Evolutionary conservation across 805 yeast genomes (phyloP), one percentile per base, ranked within the genome.

Genomic region (Nakazawaea siamensis): DNA sequence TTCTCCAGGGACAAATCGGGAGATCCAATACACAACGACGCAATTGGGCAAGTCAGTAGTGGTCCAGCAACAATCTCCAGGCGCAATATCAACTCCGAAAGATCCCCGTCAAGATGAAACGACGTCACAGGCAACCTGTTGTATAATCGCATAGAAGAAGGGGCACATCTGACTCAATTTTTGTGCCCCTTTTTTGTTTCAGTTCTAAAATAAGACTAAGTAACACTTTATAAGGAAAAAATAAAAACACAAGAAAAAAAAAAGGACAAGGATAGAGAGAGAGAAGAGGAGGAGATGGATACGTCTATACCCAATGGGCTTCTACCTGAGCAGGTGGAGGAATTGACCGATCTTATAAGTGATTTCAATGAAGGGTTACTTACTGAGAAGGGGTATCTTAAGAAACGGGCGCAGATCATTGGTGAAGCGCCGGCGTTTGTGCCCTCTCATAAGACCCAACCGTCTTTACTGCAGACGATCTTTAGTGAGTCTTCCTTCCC

Each of bases 341-440:
- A 57, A 42, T 54, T 76, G 15, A 49, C 52, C 19, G 64, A 60
- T 25, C 57, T 76, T 19, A 60, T 63, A 11, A 48, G 56, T 8
- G 84, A 77, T 41, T 74, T 61, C 41, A 63, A 65, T 43, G 87
- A 81, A 24, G 90, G 86, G 1, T 78, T 77, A 39, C 59, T 82
- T 37, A 81, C 92, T 0, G 78, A 69, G 31, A 82, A 80, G 49
- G 90, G 92, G 2, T 82, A 77, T 50, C 60, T 64, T 28, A 78
- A 71, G 45, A 79, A 76, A 41, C 57, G 84, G 40, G 66, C 60
- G 28, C 58, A 51, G 41, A 47, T 72, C 15, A 50, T 68, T 18
- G 38, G 17, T 35, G 15, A 35, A 35, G 36, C 31, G 36, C 51
- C 14, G 33, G 29, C 12, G 18, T 34, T 17, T 18, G 31, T 24